phyloP scores from a whole-genome alignment of 257 asterid genomes.

The Fraxinus excelsior region DNA sequence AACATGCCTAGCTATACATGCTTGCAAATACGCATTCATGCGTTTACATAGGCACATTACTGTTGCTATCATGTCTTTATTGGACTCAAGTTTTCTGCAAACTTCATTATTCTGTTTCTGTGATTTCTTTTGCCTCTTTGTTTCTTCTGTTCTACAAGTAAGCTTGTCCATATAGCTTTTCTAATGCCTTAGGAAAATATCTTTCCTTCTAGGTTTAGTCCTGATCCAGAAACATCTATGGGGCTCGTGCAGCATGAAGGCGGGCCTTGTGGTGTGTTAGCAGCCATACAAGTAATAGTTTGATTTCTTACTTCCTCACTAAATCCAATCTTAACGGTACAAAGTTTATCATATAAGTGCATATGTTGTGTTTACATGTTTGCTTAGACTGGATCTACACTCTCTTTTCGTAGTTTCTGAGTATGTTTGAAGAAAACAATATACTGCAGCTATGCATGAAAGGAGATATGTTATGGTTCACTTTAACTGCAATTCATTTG shows the following conservation, averaged over 20 bases:
- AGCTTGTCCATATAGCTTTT: conserved; percentile 19
- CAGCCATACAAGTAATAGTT: conserved; percentile 84
- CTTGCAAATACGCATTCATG: neutral
- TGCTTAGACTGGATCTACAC: neutral
- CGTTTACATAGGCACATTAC: conserved; percentile 1
- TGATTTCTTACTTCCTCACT: conserved; percentile 31
- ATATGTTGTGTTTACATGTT: neutral
- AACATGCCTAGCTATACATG: neutral
- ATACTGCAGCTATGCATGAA: neutral
- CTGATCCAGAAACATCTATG: conserved; percentile 90
- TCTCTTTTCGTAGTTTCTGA: conserved; percentile 10
- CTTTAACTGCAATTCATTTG: conserved; percentile 14
- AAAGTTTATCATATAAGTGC: conserved; percentile 5
- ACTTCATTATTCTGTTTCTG: conserved; percentile 17
- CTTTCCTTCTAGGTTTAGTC: conserved; percentile 69
- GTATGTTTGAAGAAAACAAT: neutral
- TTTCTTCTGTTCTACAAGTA: conserved; percentile 2
- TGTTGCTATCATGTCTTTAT: neutral
- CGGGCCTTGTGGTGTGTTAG: conserved; percentile 98
- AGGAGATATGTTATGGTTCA: conserved; percentile 18
- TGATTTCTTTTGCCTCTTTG: neutral
- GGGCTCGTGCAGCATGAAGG: conserved; percentile 99
- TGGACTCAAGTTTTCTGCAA: conserved; percentile 8
- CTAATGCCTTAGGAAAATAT: conserved; percentile 21
- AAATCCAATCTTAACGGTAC: conserved; percentile 17